Evolutionary conservation across 2,329 filamentous ascomycete genomes (phyloP), one percentile per base, ranked within the genome.

Genomic region (Aspergillus udagawae): DNA sequence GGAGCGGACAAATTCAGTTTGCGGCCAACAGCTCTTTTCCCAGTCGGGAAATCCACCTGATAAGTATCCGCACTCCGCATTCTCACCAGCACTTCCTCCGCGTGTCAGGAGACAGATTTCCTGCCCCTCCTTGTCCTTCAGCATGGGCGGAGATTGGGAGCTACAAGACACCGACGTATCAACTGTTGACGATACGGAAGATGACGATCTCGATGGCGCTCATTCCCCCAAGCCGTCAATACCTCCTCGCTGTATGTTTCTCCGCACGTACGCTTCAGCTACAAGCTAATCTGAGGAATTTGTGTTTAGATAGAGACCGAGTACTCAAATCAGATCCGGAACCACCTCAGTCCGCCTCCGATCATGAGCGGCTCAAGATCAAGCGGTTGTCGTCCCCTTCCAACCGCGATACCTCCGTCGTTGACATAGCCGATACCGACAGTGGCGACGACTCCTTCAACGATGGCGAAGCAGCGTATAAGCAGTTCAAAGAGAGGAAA

Each of bases 401-500:
- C n/a, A 45, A 57, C 12, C 54, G 54, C 29, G 62, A 62, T 27
- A 58, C 60, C 3, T 57, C 62, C 6, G 54, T 66, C n/a, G 64
- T 69, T 10, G 58, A 71, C 32, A 41, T 65, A 17, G 55, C 60
- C 7, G 63, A 65, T 23, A 66, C 63, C 21, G 60, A 66, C 44
- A 68, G 64, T 50, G 67, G 72, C 32, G 65, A 67, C 53, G 64
- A 66, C n/a, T 66, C 68, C 3, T 73, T 75, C 54, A 73, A 75
- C 51, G 72, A 73, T 62, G 72, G 73, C 48, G 71, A 73, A 60
- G 65, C 70, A 10, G 80, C 81, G 7, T 90, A 90, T 61, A 75
- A 83, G 44, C 79, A 81, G n/a, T 87, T 86, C 70, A 88, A 87
- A 67, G 83, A 85, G 52, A 79, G 82, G 49, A 85, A 82, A 58